Evolutionary conservation across 805 yeast species (phyloP), one percentile per base, ranked within the genome.

Genomic region (Tetrapisispora fleetii): DNA sequence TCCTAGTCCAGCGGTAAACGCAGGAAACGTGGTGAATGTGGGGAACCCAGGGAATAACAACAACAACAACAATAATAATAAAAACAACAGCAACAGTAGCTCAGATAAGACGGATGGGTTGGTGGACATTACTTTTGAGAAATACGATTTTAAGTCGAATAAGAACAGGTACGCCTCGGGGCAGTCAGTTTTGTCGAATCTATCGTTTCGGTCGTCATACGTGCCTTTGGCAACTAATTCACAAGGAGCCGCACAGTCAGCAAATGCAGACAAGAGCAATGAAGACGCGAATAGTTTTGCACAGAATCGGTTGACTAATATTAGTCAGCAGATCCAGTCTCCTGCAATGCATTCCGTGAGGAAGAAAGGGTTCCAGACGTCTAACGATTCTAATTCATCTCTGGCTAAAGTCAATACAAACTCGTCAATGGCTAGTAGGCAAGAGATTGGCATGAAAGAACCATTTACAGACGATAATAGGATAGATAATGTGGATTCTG

Each of bases 141-240:
- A 81, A 42, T 63, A 62, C 77, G 56, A 79, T 64, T 91, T 95
- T 74, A 74, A 85, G 4, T 69, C 73, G 4, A 33, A 18, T 19
- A 44, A 35, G 47, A 60, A 63, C 45, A 57, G 74, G 50, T 61
- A 70, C 1, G 71, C 67, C 40, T 66, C 71, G 1, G 69, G 67
- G 0, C 75, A 70, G 53, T 67, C 72, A 37, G 73, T 70, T 10
- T 55, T 71, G 37, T 69, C 73, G 17, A 88, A 69, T 78, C 86
- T 75, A 74, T 89, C 67, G 71, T 78, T 61, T 71, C 67, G 58
- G 71, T 85, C 86, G 68, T 78, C 83, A 48, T 75, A 62, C 10
- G 35, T 18, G 10, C 32, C n/a, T 22, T 17, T 16, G 33, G 17
- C 22, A 33, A 6, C 33, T 33, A 45, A 22, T 13, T 18, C 30